Evolutionary conservation across 768 basidiomycete species (phyloP).

Genomic region (Auriculariales sp.): DNA sequence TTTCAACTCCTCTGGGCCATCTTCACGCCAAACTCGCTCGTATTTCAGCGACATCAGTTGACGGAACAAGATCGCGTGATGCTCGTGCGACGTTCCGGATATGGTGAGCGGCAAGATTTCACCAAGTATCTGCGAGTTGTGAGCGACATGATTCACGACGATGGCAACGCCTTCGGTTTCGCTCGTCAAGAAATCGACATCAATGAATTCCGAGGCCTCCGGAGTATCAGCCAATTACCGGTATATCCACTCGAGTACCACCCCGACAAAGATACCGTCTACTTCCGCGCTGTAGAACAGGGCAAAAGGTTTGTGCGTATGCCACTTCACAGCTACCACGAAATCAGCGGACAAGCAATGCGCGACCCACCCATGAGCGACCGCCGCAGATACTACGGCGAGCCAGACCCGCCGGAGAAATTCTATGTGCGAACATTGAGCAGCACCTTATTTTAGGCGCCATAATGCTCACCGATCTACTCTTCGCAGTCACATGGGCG

Average conservation of each 20-base stretch:
- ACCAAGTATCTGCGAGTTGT: slow-evolving; percentile 2
- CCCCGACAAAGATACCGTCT: slow-evolving; percentile 3
- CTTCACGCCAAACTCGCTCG: slow-evolving; percentile 12
- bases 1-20: slow-evolving; percentile 19
- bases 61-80: slow-evolving; percentile 9
- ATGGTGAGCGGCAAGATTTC: neutral
- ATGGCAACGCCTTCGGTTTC: slow-evolving; percentile 10
- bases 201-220: slow-evolving; percentile 10
- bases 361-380: no score
- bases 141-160: slow-evolving; percentile 10
- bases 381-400: no score
- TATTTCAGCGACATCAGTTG: slow-evolving; percentile 9
- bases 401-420: no score
- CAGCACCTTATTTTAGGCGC: no score
- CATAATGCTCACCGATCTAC: no score
- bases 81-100: slow-evolving; percentile 3
- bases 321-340: slow-evolving; percentile 5
- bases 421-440: no score
- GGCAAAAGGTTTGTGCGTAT: slow-evolving; percentile 6
- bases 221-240: slow-evolving; percentile 9
- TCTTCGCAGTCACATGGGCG: no score
- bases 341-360: slow-evolving; percentile 10
- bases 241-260: slow-evolving; percentile 11
- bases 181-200: slow-evolving; percentile 6
- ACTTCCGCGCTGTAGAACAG: slow-evolving; percentile 3